Conservation (phyloP, 2,329 filamentous ascomycete species). For the Didymella exigua region DNA sequence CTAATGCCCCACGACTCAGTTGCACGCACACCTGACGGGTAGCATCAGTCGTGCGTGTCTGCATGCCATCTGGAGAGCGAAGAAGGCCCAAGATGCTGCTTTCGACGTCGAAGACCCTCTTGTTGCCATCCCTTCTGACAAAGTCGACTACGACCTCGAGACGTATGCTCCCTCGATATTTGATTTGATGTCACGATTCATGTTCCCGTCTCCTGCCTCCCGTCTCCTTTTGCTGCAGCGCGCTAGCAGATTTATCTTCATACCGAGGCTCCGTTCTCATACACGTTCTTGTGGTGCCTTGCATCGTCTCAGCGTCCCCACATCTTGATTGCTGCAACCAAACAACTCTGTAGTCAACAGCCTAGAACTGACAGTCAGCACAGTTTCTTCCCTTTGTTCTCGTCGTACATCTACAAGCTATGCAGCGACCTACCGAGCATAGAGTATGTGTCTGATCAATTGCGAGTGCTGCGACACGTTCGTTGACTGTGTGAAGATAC, state of each 20-base stretch:
- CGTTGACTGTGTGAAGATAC: conserved; percentile 46
- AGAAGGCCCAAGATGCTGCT: conserved; percentile 57
- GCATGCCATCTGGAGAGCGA: conserved; percentile 73
- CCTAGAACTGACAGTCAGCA: conserved; percentile 22
- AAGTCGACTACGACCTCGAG: conserved; percentile 71
- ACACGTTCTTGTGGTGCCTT: conserved; percentile 8
- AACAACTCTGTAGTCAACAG: background rate
- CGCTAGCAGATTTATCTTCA: background rate
- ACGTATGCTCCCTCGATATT: conserved; percentile 57
- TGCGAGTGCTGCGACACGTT: background rate
- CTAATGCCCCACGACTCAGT: conserved; percentile 54
- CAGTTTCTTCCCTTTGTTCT: conserved; percentile 78
- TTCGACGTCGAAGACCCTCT: conserved; percentile 71
- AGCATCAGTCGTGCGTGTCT: conserved; percentile 75
- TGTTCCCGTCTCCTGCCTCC: conserved; percentile 9
- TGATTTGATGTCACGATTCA: conserved; percentile 9
- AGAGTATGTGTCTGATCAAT: conserved; percentile 56
- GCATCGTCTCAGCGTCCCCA: background rate
- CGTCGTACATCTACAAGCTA: conserved; percentile 78
- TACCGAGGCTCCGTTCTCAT: conserved; percentile 14
- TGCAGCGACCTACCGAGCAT: conserved; percentile 68
- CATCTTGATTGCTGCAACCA: background rate
- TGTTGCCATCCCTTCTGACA: conserved; percentile 70
- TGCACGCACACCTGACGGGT: conserved; percentile 81
- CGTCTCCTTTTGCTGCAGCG: conserved; percentile 8